A percentile compares a stretch with the other conserved stretches of the same genome.
phyloP scores from a whole-genome alignment of 176 grass and related monocot genomes.

The Rhynchospora pubera region DNA sequence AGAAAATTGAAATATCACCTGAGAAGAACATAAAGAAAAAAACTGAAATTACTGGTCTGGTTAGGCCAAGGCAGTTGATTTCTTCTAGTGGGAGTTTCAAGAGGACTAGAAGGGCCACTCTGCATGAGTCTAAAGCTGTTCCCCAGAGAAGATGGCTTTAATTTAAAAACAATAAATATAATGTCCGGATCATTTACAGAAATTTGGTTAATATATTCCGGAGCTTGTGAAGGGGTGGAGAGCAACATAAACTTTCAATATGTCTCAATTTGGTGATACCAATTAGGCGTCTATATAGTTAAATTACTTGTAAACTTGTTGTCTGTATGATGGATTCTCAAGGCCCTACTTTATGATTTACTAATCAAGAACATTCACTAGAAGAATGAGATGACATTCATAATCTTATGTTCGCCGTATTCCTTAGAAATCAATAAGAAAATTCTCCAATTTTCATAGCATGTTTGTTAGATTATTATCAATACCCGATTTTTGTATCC shows the following conservation, averaged over 20 bases:
- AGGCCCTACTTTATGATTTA: too few relatives aligned
- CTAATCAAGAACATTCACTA: too few relatives aligned
- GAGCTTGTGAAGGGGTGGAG: too few relatives aligned
- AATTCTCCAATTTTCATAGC: neutral
- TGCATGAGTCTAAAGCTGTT: conserved; percentile 36
- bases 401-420: neutral
- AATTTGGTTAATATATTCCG: neutral
- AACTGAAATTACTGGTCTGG: conserved; percentile 27
- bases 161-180: neutral
- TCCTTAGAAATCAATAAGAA: neutral
- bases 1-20: neutral
- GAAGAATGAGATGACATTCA: neutral
- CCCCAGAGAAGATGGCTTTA: conserved; percentile 53
- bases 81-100: conserved; percentile 55
- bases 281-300: neutral
- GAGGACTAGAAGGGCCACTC: conserved; percentile 38
- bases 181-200: neutral
- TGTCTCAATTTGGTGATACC: neutral
- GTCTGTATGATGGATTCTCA: too few relatives aligned
- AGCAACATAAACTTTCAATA: neutral
- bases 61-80: conserved; percentile 32
- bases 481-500: neutral
- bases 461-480: neutral
- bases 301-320: neutral
- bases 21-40: conserved; percentile 35